Base-by-base conservation (phyloP, 768 basidiomycete genomes). In the Lentinus tigrinus region DNA sequence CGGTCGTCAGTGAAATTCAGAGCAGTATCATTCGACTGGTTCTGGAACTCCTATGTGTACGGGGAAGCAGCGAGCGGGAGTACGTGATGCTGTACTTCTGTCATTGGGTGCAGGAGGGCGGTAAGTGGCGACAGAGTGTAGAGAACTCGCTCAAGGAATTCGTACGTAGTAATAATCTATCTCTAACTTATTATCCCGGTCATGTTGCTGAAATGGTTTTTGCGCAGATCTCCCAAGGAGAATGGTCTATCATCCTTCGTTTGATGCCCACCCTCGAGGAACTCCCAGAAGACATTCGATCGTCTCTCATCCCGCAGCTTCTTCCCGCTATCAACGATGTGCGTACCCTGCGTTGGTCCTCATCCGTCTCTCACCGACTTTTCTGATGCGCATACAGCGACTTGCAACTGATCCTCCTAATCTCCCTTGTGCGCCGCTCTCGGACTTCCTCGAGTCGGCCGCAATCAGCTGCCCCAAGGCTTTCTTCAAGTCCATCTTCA, bases 401-500 rank as follows among this genome's bases (percentile, higher is more conserved):
- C 67, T 89, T 8, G 73, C 81, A 21, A 70, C 77, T 51, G 77
- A 81, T 48, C 81, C 85, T 5, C 84, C 85, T 1, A 72, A 79
- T 16, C 65, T 73, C 54, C 83, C 83, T 3, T 79, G 69, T 40
- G 67, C 72, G 2, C 69, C 74, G 1, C 71, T 91, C 0, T 76
- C 81, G 4, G 71, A 75, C 34, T 74, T 91, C 40, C 73, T 91
- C 2, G 73, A 79, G 31, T 71, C 70, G 16, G 62, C 87, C 19
- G 83, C 87, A 2, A 72, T 77, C 44, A 61, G 70, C 16, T 78
- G 81, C 56, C 89, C 88, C 0, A 84, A 80, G 50, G 58, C 85
- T 0, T 89, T 92, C 70, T 91, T 83, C 74, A 88, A 85, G 66
- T 85, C 87, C 0, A 70, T 92, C 8, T 89, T 91, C 64, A 71